Conservation (phyloP, 2,329 filamentous ascomycete genomes). For the Xylaria sp. region DNA sequence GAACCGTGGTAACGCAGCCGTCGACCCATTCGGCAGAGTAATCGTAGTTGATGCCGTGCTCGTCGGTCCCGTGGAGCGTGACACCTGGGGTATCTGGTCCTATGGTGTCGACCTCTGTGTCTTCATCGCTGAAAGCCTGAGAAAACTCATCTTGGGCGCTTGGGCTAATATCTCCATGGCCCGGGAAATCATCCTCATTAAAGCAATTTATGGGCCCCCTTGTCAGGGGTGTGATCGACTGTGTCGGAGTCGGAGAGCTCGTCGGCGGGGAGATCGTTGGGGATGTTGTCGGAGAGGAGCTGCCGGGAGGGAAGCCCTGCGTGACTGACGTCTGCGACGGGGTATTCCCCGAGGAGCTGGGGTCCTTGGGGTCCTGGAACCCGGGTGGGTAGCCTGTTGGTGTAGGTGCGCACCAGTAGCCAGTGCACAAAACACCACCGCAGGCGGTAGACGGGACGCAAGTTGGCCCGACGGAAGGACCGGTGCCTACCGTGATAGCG, state of each 20-base stretch:
- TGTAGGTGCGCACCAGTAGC: background rate
- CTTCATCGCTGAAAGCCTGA: slow-evolving; percentile 17
- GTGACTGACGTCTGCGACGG: background rate
- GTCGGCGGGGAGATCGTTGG: background rate
- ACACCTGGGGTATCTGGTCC: slow-evolving; percentile 6
- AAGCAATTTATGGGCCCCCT: slow-evolving; percentile 31
- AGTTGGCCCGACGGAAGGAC: background rate
- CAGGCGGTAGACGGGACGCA: background rate
- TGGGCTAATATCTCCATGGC: slow-evolving; percentile 34
- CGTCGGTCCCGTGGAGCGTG: slow-evolving; percentile 21
- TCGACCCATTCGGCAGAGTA: slow-evolving; percentile 36
- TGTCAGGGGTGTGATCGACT: slow-evolving; percentile 27
- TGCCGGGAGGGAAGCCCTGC: background rate
- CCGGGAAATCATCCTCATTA: slow-evolving; percentile 39
- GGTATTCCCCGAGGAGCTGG: background rate
- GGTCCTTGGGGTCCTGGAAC: background rate
- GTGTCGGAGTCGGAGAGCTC: background rate
- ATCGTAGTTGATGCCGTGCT: slow-evolving; percentile 38
- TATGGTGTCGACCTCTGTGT: slow-evolving; percentile 2
- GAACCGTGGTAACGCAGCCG: slow-evolving; percentile 38
- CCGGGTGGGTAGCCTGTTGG: background rate
- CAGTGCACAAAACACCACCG: background rate
- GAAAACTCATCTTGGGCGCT: slow-evolving; percentile 27
- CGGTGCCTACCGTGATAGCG: no score
- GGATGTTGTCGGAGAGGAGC: background rate